phyloP scores from a whole-genome alignment of 495 filamentous ascomycete genomes.

The Lasiosphaeria hispida region DNA sequence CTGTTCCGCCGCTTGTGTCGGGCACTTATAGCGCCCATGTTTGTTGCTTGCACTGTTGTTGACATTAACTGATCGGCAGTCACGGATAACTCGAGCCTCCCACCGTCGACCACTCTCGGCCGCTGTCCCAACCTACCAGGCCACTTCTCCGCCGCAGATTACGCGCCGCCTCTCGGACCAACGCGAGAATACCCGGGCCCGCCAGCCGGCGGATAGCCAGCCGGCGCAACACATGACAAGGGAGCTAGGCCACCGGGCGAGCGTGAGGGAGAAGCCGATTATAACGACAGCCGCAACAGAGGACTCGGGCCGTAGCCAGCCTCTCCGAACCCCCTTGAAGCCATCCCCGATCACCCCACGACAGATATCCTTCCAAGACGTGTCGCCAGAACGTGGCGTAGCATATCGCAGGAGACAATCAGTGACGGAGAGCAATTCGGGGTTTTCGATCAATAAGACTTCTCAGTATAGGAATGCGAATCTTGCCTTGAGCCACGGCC shows the following conservation, averaged over 20 bases:
- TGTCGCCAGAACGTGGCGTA: constrained; percentile 44
- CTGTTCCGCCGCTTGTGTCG: not conserved
- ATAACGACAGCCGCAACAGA: constrained; percentile 26
- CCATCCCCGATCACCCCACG: constrained; percentile 45
- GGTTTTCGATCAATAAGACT: constrained; percentile 30
- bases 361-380: constrained; percentile 41
- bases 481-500: constrained; percentile 53
- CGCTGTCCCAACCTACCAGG: constrained; percentile 36
- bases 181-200: constrained; percentile 39
- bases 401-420: constrained; percentile 38
- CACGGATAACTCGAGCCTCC: constrained; percentile 37
- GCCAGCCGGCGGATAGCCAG: constrained; percentile 30
- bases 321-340: constrained; percentile 23
- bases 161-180: constrained; percentile 47
- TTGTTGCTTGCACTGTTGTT: not conserved
- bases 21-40: not conserved
- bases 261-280: constrained; percentile 23
- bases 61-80: constrained; percentile 26
- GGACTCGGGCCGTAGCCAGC: constrained; percentile 19
- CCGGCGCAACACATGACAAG: constrained; percentile 31
- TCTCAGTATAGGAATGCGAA: constrained; percentile 52
- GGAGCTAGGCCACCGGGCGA: constrained; percentile 24
- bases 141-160: constrained; percentile 35
- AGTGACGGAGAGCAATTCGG: constrained; percentile 37
- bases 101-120: constrained; percentile 47